Base-by-base conservation (phyloP, 1,284 basidiomycete genomes). In the Schizophyllum commune region DNA sequence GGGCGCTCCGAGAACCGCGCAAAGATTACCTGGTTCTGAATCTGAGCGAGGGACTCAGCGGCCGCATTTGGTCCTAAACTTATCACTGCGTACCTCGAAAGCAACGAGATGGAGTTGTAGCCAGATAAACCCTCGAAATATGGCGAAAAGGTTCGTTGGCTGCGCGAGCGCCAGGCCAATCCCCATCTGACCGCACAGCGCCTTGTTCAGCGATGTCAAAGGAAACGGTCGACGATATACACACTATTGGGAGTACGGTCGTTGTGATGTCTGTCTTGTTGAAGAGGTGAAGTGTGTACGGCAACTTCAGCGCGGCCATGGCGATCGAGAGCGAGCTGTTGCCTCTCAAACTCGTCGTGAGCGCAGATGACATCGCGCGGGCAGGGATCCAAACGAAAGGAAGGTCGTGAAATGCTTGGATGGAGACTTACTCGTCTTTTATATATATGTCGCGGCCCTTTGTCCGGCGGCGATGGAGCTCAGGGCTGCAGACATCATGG, bases 11-110 rank as follows among this genome's bases (percentile, higher is more conserved):
- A n/a, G 2, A 33, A n/a, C 20, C 17, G 47, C 11, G n/a, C 11
- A 58, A 55, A 21, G 32, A 56, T 21, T 15, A 65, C 65, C 58
- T 66, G 65, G 52, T 66, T 66, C 58, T 66, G 63, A 34, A 66
- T 65, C 65, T 66, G 58, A 17, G 57, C 8, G 53, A 5, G 22
- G n/a, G 11, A 21, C 7, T 33, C 39, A 47, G 39, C 9, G 17
- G 39, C 9, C 17, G 17, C 39, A 47, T 47, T 2, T 27, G 27
- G 27, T 27, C 27, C 27, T 27, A 27, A 2, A 5, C 3, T 2
- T 27, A 27, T 27, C 27, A 2, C 27, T 27, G 13, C 19, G 8
- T 22, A 60, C 64, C 60, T 65, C 64, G 32, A 65, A 65, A 3
- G 61, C 60, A 5, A 65, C 56, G 4, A 65, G 64, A n/a, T n/a